Base-by-base conservation (phyloP, 2,329 filamentous ascomycete genomes). In the Pseudocercospora vitis region DNA sequence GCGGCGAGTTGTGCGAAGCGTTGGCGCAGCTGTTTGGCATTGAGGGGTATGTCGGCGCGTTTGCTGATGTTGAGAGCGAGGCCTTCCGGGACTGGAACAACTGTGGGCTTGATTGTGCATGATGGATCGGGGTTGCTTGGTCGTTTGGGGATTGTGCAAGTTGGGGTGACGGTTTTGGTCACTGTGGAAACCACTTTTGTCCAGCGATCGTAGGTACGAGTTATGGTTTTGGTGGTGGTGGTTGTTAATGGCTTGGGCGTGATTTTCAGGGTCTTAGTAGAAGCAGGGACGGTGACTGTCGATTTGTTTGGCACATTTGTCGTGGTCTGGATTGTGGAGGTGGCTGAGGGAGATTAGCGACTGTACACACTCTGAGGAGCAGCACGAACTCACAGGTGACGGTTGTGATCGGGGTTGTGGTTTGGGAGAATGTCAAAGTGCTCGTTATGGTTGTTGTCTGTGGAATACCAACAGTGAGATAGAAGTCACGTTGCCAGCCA, bases 401-500 rank as follows among this genome's bases (percentile, higher is more conserved):
- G 7, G 56, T 52, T 32, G 55, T 52, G 6, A 42, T 47, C 12
- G 56, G 53, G 3, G 56, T 62, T 16, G 53, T 55, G 0, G 57
- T 59, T 18, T 58, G 33, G 3, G 56, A 59, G 8, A 50, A 60
- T 2, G 58, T 63, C 2, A 58, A 48, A 23, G 55, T 61, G 3
- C 49, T 46, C 8, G 61, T 61, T 8, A 53, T 32, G 2, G 63
- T 63, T 7, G 48, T 54, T 4, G 56, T 56, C 11, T 50, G 37
- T 7, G 68, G 63, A 3, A 60, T 53, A 7, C 69, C 73, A 39
- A 74, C 73, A 16, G 58, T 64, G 2, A 75, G 62, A 8, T 35
- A 68, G 60, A 65, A 70, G 65, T 75, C 72, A 63, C 75, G 68
- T 59, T 77, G 65, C 67, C 72, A 76, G 14, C 71, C 74, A 46